Base-by-base conservation (phyloP, 306 rosid species). In the Trifolium subterraneum region DNA sequence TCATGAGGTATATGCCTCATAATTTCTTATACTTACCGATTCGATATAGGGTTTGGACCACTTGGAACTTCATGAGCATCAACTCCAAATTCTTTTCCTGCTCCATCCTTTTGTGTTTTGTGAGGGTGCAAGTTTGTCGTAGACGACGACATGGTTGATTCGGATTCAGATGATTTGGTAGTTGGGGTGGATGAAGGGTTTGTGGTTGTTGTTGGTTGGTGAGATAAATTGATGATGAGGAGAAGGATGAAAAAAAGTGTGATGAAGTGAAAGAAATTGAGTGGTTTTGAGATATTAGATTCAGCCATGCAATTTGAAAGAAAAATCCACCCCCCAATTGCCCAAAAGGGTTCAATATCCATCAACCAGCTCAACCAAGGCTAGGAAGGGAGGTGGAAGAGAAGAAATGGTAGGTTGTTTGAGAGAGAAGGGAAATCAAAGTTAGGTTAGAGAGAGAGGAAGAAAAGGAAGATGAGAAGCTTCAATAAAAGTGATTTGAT, bases 271-370 rank as follows among this genome's bases (percentile, higher is more conserved):
- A 84, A 64, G 23, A 78, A 79, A 71, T 67, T 81, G 47, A 76
- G 77, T 36, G 87, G 65, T 80, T 85, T 86, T 25, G 92, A 51
- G 87, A 86, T 76, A 72, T 89, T 91, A 71, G 87, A 84, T 81
- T 86, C 69, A 71, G 96, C 99, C 99, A 94, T 94, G 92, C 99
- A 94, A 87, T 80, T 90, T 71, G 87, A 87, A 89, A 90, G 69
- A 90, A 90, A 84, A 86, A 78, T 86, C 93, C 93, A 91, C 93
- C 98, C 99, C 99, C 96, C 99, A 86, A 90, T 79, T 85, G 77
- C 80, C 97, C 97, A 91, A 91, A 91, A 88, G 94, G 92, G 87
- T 87, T 93, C 97, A 93, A 93, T 88, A 91, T 91, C 98, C 98
- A 93, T 93, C 85, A 91, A 93, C 98, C 94, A 84, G 89, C 47